These are phyloP conservation scores for Taphrina sp. DNA, from an alignment of 1,139 yeast genomes.

Conservation along the genomic window DNA sequence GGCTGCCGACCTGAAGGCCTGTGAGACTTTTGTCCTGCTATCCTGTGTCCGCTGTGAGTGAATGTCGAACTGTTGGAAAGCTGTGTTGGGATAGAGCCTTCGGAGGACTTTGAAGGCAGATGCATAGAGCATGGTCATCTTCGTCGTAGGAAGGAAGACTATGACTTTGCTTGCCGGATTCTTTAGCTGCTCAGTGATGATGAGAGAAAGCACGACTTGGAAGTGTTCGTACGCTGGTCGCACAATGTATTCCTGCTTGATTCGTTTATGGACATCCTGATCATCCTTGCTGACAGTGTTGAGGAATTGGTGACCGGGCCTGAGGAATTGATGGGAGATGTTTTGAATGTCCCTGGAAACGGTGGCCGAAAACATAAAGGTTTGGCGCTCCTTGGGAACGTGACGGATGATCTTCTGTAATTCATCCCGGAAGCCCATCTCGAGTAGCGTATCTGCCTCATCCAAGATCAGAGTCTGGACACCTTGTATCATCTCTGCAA, in stretches of 20 bases:
- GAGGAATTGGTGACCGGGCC: constrained; percentile 66
- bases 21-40: constrained; percentile 69
- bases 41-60: constrained; percentile 81
- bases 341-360: constrained; percentile 69
- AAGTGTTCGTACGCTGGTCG: constrained; percentile 14
- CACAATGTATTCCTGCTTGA: constrained; percentile 28
- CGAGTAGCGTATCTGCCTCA: constrained; percentile 88
- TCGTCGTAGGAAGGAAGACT: constrained; percentile 32
- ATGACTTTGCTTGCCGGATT: constrained; percentile 22
- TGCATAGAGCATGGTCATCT: constrained; percentile 22
- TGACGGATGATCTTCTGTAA: constrained; percentile 63
- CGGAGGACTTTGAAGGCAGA: constrained; percentile 71
- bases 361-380: constrained; percentile 92
- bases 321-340: constrained; percentile 64
- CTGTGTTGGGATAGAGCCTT: constrained; percentile 69
- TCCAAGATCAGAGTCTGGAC: constrained; percentile 76
- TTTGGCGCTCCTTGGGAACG: constrained; percentile 87
- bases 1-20: constrained; percentile 54
- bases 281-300: constrained; percentile 61
- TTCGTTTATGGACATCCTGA: constrained; percentile 17
- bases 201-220: constrained; percentile 10
- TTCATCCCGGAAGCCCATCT: constrained; percentile 70
- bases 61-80: constrained; percentile 46
- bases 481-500: constrained; percentile 63
- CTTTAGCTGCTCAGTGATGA: constrained; percentile 16